These are phyloP conservation scores for Zalaria sp. DNA, from an alignment of 2,329 filamentous ascomycete genomes.

Conservation along the genomic window DNA sequence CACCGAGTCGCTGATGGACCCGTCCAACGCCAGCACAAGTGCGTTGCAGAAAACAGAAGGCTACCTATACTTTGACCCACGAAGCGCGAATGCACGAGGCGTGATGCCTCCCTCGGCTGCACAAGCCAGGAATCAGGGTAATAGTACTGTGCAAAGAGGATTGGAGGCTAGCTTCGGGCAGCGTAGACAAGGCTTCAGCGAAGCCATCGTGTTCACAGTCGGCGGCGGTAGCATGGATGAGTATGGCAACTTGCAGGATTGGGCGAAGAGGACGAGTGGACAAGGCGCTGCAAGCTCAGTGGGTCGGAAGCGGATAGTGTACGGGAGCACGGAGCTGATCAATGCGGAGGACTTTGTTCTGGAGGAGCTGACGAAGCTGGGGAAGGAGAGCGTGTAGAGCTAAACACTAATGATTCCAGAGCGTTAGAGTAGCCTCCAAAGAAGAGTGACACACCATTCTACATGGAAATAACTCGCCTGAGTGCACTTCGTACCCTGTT, in stretches of 20 bases:
- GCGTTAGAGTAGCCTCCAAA: neutral
- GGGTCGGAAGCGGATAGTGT: constrained; percentile 69
- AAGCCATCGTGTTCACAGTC: constrained; percentile 26
- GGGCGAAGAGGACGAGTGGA: constrained; percentile 65
- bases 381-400: constrained; percentile 35
- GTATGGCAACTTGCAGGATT: constrained; percentile 93
- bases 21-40: constrained; percentile 71
- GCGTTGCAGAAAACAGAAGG: constrained; percentile 93
- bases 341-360: constrained; percentile 48
- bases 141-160: constrained; percentile 31
- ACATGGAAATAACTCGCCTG: too few relatives aligned
- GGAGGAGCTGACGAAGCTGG: constrained; percentile 42
- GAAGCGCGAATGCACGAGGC: constrained; percentile 82
- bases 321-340: constrained; percentile 73
- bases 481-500: too few relatives aligned
- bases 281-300: constrained; percentile 35
- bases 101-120: constrained; percentile 71
- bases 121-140: constrained; percentile 25
- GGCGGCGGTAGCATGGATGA: constrained; percentile 98
- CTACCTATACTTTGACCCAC: constrained; percentile 94
- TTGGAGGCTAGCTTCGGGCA: constrained; percentile 82
- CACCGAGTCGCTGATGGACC: constrained; percentile 96
- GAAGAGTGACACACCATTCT: neutral
- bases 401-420: neutral
- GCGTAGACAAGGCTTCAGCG: constrained; percentile 39